Conservation (phyloP, 2,329 filamentous ascomycete genomes). For the Aspergillus unguis region DNA sequence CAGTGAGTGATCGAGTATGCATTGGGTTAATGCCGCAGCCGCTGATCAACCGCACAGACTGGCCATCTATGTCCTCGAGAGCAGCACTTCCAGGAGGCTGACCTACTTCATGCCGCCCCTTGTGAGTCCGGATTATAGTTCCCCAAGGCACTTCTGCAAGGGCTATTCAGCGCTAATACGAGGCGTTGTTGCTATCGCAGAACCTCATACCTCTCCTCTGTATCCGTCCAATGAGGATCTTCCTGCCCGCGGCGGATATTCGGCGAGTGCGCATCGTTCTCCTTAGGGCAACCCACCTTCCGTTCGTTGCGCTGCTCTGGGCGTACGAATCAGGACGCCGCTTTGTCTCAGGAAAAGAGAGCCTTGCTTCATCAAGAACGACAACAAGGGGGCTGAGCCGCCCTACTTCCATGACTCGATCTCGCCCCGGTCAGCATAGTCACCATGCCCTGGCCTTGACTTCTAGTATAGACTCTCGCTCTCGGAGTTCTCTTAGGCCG, state of each 20-base stretch:
- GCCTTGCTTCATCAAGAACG: constrained; percentile 21
- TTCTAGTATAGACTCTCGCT: constrained; percentile 23
- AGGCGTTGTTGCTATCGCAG: constrained; percentile 30
- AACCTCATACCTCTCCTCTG: constrained; percentile 58
- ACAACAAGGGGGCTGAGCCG: constrained; percentile 17
- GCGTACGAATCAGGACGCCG: constrained; percentile 48
- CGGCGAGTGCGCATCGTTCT: constrained; percentile 56
- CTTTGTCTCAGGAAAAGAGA: constrained; percentile 24
- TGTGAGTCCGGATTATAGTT: constrained; percentile 28
- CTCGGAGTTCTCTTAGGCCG: constrained; percentile 18
- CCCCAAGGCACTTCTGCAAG: background rate
- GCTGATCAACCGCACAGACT: constrained; percentile 28
- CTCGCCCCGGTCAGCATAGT: constrained; percentile 19
- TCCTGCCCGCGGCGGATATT: constrained; percentile 53
- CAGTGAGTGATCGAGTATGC: constrained; percentile 41
- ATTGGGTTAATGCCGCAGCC: background rate
- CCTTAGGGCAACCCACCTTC: constrained; percentile 57
- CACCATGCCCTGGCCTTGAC: constrained; percentile 24
- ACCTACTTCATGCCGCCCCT: constrained; percentile 49
- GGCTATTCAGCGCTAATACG: constrained; percentile 10
- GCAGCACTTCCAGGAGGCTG: constrained; percentile 45
- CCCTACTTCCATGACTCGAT: constrained; percentile 21
- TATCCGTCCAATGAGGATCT: constrained; percentile 56
- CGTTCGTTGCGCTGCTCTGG: constrained; percentile 57
- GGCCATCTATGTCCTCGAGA: constrained; percentile 45